phyloP scores from a whole-genome alignment of 768 basidiomycete genomes.

The Termitomyces sp. region DNA sequence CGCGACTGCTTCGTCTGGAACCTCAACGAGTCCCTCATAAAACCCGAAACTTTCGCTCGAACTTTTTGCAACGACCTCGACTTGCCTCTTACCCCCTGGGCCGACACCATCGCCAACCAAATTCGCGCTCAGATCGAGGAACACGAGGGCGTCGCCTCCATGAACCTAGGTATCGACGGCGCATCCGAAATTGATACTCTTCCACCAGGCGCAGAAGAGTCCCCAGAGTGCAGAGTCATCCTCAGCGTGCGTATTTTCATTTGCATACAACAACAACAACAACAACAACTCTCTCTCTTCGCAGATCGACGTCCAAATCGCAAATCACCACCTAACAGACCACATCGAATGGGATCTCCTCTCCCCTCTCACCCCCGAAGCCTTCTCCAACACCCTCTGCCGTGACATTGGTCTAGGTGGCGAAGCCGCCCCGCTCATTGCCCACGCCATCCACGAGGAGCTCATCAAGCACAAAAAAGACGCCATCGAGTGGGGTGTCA shows the following conservation, averaged over 20 bases:
- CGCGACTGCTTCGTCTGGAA: conserved; percentile 98
- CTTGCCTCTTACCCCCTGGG: conserved; percentile 61
- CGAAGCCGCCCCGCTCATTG: conserved; percentile 82
- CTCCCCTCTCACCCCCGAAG: conserved; percentile 85
- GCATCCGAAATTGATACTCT: conserved; percentile 40
- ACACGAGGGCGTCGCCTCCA: conserved; percentile 71
- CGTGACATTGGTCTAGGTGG: conserved; percentile 83
- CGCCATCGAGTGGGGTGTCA: conserved; percentile 89
- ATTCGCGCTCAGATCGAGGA: conserved; percentile 92
- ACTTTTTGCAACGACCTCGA: conserved; percentile 89
- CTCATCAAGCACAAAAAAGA: conserved; percentile 93
- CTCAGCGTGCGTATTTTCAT: conserved; percentile 50
- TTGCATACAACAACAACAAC: neutral
- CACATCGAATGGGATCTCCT: conserved; percentile 99
- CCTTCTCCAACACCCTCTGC: conserved; percentile 75
- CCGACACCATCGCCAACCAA: conserved; percentile 74
- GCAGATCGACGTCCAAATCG: conserved; percentile 96
- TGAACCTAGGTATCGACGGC: conserved; percentile 66
- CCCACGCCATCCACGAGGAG: conserved; percentile 94
- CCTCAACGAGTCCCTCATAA: conserved; percentile 78
- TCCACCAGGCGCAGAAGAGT: conserved; percentile 43
- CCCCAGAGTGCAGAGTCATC: conserved; percentile 77
- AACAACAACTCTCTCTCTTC: no score
- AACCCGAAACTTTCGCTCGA: conserved; percentile 78
- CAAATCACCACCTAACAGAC: conserved; percentile 84